Evolutionary conservation across 2,329 filamentous ascomycete genomes (phyloP), one percentile per base, ranked within the genome.

Genomic region (Xylaria sp.): DNA sequence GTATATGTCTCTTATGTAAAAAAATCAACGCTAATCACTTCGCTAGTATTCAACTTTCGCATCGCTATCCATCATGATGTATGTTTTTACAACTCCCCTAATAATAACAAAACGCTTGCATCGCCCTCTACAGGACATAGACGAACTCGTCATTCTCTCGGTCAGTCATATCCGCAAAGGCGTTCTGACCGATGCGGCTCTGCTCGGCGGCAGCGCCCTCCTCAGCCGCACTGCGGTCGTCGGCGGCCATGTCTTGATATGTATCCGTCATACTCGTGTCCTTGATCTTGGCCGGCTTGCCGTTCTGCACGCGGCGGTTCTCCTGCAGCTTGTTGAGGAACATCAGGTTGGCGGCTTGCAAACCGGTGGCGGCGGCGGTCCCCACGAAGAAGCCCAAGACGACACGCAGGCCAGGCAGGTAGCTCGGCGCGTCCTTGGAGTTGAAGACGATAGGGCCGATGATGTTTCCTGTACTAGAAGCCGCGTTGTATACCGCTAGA

Each of bases 121-220:
- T 53, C n/a, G 19, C 42, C 24, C 17, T 21, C 61, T 61, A 74
- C 36, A 74, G 34, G 21, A 74, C 57, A 27, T 74, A 74, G 1
- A 90, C 83, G 79, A 91, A 91, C 75, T 91, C 89, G 64, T 92
- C 88, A 72, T 92, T 92, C 79, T 90, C 80, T n/a, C 84, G 79
- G 75, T 92, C 90, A 1, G 89, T 91, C 73, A 90, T 68, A 76
- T 92, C 89, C 69, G 84, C 73, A 62, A 86, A 87, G 0, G 84
- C 85, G 61, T 85, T 82, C 14, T 83, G 80, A 5, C 85, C 86
- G 12, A 85, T 73, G 57, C 76, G 78, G 1, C 74, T 54, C 14
- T 61, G 62, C 19, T 21, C 50, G 1, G 19, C 54, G 1, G 19
- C 54, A 8, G 32, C 45, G 8, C 57, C 71, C 50, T 51, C 58